Conservation (phyloP, 192 early-diverging fungal genomes). For the Radiomyces spectabilis region DNA sequence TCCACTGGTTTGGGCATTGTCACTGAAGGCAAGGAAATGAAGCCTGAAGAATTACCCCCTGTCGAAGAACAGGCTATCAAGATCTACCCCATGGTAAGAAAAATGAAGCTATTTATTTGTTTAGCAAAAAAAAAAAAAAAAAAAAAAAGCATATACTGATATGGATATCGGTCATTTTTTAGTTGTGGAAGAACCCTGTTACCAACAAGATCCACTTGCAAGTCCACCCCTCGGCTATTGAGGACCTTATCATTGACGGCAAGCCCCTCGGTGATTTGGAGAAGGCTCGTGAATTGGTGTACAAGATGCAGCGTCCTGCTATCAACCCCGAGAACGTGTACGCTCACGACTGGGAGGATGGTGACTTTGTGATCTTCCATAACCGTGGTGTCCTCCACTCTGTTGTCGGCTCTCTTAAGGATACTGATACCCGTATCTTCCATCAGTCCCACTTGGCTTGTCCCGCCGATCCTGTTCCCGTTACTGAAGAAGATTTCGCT, state of each 20-base stretch:
- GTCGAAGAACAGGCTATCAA: slow-evolving; percentile 21
- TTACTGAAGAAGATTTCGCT: slow-evolving; percentile 21
- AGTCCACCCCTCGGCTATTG: slow-evolving; percentile 22
- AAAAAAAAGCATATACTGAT: background rate
- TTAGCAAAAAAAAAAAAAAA: background rate
- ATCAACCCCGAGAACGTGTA: slow-evolving; percentile 25
- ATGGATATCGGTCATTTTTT: no score
- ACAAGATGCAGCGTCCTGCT: slow-evolving; percentile 21
- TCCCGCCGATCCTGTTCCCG: slow-evolving; percentile 19
- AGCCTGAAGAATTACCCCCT: slow-evolving; percentile 13
- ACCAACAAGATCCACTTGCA: slow-evolving; percentile 28
- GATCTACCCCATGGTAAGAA: slow-evolving; percentile 28
- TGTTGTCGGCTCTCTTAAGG: slow-evolving; percentile 22
- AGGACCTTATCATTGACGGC: slow-evolving; percentile 30
- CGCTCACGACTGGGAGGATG: slow-evolving; percentile 26
- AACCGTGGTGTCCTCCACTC: slow-evolving; percentile 27
- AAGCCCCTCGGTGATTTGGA: slow-evolving; percentile 23
- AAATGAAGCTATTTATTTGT: background rate
- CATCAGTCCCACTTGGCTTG: slow-evolving; percentile 26
- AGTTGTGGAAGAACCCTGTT: slow-evolving; percentile 31
- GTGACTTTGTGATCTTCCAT: slow-evolving; percentile 28
- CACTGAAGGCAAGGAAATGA: slow-evolving; percentile 22
- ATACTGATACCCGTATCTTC: slow-evolving; percentile 17
- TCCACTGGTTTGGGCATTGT: slow-evolving; percentile 26
- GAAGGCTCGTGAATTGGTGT: slow-evolving; percentile 24